phyloP scores from a whole-genome alignment of 768 basidiomycete species.

The Tulasnella sp. region DNA sequence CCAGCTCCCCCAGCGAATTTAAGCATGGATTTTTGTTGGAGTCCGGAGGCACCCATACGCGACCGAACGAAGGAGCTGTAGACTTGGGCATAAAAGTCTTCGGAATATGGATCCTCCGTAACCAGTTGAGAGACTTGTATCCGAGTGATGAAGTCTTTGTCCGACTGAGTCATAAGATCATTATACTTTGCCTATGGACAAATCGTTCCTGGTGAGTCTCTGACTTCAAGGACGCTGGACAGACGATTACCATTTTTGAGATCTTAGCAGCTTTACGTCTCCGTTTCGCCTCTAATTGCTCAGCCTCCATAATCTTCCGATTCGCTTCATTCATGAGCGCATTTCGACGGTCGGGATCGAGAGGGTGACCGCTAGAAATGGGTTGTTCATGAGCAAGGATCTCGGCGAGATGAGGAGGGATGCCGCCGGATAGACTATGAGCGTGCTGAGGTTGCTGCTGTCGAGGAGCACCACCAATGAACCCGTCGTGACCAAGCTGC shows the following conservation, averaged over 20 bases:
- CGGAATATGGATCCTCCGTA: conserved; percentile 92
- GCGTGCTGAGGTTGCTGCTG: conserved; percentile 33
- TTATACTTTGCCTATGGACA: conserved; percentile 71
- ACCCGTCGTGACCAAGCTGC: conserved; percentile 37
- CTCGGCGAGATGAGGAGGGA: conserved; percentile 27
- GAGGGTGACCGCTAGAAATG: conserved; percentile 44
- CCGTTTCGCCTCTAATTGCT: conserved; percentile 70
- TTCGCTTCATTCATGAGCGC: conserved; percentile 67
- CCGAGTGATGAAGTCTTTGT: conserved; percentile 98
- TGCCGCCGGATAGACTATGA: neutral
- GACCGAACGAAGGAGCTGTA: conserved; percentile 79
- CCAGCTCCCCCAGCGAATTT: conserved; percentile 79
- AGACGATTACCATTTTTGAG: conserved; percentile 63
- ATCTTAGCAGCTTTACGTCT: conserved; percentile 78
- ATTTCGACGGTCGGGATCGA: conserved; percentile 34
- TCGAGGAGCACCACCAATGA: neutral
- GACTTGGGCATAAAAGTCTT: conserved; percentile 98
- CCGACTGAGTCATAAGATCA: conserved; percentile 93
- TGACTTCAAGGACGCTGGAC: neutral
- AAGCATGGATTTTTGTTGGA: conserved; percentile 68
- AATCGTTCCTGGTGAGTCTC: neutral
- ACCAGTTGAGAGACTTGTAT: conserved; percentile 98
- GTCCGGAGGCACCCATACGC: conserved; percentile 57
- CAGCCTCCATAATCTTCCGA: conserved; percentile 86
- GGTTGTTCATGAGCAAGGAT: conserved; percentile 71